A percentile compares a stretch with the other conserved stretches of the same genome.
phyloP scores from a whole-genome alignment of 495 filamentous ascomycete species.

The Thozetella sp. region DNA sequence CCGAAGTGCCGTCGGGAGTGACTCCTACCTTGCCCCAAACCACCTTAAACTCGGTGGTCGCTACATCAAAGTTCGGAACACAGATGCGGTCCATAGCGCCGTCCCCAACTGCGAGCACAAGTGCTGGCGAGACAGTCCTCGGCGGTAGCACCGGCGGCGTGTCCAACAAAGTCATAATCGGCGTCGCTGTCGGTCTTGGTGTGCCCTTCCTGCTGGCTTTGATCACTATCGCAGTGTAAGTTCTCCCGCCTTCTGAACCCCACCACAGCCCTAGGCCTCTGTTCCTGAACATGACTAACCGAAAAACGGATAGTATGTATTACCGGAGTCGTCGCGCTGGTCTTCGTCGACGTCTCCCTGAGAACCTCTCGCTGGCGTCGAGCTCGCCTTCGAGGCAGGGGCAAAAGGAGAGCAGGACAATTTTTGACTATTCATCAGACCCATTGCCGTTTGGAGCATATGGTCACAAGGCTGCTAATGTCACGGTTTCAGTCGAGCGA shows the following conservation, averaged over 20 bases:
- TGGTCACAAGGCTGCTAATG: background rate
- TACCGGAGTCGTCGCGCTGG: background rate
- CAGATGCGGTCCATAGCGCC: background rate
- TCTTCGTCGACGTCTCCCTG: background rate
- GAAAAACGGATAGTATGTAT: background rate
- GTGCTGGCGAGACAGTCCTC: background rate
- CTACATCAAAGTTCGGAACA: background rate
- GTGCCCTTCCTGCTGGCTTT: background rate
- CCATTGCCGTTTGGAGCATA: background rate
- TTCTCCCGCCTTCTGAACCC: background rate
- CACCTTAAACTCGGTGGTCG: background rate
- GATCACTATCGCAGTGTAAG: background rate
- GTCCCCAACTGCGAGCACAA: background rate
- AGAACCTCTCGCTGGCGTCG: background rate
- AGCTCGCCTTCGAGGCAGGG: background rate
- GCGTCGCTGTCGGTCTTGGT: background rate
- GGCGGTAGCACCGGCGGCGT: background rate
- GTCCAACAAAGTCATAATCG: background rate
- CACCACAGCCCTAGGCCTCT: background rate
- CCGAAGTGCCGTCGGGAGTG: background rate
- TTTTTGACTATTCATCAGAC: background rate
- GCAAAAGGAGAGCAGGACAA: background rate
- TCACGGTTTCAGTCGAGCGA: background rate
- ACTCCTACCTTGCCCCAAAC: background rate
- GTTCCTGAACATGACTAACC: background rate